Evolutionary conservation across 371 early-diverging fungal species (phyloP).

Genomic region (Mucor velutinosus): DNA sequence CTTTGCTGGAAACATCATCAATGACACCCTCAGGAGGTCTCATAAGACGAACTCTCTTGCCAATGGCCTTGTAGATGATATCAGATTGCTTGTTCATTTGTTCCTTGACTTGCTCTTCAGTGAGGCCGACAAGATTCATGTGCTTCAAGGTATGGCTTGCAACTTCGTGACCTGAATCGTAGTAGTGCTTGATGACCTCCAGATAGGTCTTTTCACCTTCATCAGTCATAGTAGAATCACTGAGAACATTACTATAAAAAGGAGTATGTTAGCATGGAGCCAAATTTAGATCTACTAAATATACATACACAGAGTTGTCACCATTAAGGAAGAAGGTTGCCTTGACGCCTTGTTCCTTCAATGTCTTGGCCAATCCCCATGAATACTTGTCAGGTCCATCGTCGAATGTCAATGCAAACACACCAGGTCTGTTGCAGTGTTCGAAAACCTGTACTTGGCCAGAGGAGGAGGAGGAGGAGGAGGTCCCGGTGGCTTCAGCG

Average conservation of each 20-base stretch:
- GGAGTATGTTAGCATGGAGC: not conserved
- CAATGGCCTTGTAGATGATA: constrained; percentile 27
- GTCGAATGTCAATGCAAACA: constrained; percentile 35
- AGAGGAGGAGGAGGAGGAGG: too few species aligned
- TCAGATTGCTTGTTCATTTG: constrained; percentile 27
- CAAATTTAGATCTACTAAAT: not conserved
- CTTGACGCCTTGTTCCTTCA: constrained; percentile 17
- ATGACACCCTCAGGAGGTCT: constrained; percentile 59
- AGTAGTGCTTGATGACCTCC: constrained; percentile 24
- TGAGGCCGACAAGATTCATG: constrained; percentile 12
- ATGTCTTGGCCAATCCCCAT: constrained; percentile 24
- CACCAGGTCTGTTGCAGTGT: constrained; percentile 20
- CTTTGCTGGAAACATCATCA: constrained; percentile 28
- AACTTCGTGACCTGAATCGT: constrained; percentile 26
- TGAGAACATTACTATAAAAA: constrained; percentile 20
- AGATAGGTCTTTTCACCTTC: constrained; percentile 28
- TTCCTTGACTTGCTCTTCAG: constrained; percentile 12
- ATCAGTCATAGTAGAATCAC: constrained; percentile 11
- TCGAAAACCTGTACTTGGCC: not conserved
- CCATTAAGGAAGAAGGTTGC: constrained; percentile 75
- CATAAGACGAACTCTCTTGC: constrained; percentile 18
- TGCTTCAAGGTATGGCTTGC: constrained; percentile 31
- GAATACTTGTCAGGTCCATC: constrained; percentile 33
- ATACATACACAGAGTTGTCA: constrained; percentile 23
- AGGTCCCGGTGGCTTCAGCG: not conserved